Percentiles rank a stretch among this genome's conserved stretches.
These are phyloP conservation scores for Cyberlindnera mrakii DNA, from an alignment of 805 yeast species.

Conservation along the genomic window DNA sequence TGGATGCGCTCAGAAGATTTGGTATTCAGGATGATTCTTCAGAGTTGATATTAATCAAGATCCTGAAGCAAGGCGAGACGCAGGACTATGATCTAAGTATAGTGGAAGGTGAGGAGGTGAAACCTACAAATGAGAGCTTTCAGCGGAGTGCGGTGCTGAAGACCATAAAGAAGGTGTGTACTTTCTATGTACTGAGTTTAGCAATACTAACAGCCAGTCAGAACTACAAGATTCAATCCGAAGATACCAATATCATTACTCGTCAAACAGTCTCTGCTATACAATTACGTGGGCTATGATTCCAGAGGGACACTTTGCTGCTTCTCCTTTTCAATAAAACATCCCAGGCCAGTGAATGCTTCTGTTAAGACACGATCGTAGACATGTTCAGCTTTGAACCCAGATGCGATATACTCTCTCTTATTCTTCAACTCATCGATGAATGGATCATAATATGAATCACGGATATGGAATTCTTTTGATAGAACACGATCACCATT, in stretches of 20 bases:
- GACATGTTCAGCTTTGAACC: slow-evolving; percentile 67
- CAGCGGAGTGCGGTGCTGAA: slow-evolving; percentile 28
- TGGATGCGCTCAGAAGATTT: slow-evolving; percentile 64
- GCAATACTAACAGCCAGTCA: not conserved
- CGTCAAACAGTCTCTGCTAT: slow-evolving; percentile 42
- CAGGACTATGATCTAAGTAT: slow-evolving; percentile 16
- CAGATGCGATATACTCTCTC: slow-evolving; percentile 75
- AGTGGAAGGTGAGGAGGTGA: slow-evolving; percentile 30
- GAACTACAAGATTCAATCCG: slow-evolving; percentile 17
- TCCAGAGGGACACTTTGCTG: not conserved
- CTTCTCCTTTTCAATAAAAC: slow-evolving; percentile 63
- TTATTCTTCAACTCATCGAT: slow-evolving; percentile 46
- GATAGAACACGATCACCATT: slow-evolving; percentile 73
- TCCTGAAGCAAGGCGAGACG: slow-evolving; percentile 25
- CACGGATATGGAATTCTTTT: slow-evolving; percentile 43
- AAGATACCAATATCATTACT: slow-evolving; percentile 24
- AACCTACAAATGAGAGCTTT: slow-evolving; percentile 29
- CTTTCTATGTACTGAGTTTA: slow-evolving; percentile 5
- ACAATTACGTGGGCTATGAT: slow-evolving; percentile 36
- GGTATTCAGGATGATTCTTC: slow-evolving; percentile 52
- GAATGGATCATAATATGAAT: slow-evolving; percentile 58
- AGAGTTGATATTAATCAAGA: slow-evolving; percentile 46
- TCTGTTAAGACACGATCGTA: slow-evolving; percentile 75
- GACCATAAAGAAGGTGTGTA: slow-evolving; percentile 24
- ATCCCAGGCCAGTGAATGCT: slow-evolving; percentile 86